Percentiles rank a stretch among this genome's conserved stretches.
These are phyloP conservation scores for Amphibolis antarctica DNA, from an alignment of 106 monocot species.

Conservation along the genomic window DNA sequence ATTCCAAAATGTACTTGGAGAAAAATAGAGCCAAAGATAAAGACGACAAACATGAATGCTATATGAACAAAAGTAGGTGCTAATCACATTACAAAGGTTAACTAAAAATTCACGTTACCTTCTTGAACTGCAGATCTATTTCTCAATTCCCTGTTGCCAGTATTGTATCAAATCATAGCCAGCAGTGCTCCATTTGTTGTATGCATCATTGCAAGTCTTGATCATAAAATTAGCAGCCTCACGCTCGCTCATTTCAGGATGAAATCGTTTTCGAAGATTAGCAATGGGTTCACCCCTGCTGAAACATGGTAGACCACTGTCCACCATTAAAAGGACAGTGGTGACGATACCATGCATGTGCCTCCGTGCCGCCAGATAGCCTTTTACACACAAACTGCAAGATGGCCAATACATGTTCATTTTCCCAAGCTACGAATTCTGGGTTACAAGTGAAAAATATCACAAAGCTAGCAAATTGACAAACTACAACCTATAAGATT, in stretches of 20 bases:
- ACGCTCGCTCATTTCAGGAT: conserved; percentile 93
- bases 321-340: conserved; percentile 82
- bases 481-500: no score
- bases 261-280: conserved; percentile 86
- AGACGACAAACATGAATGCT: not conserved
- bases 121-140: not conserved
- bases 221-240: conserved; percentile 99
- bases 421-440: no score
- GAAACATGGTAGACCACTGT: conserved; percentile 94
- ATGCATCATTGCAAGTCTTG: conserved; percentile 76
- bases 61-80: not conserved
- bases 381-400: conserved; percentile 89
- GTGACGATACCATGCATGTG: conserved; percentile 86
- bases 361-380: conserved; percentile 77
- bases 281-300: conserved; percentile 91
- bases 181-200: conserved; percentile 98
- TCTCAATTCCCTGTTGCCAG: conserved; percentile 64
- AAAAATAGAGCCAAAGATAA: no score
- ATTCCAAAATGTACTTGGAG: no score
- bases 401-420: not conserved
- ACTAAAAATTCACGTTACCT: not conserved
- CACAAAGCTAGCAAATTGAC: no score
- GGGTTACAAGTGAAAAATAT: no score
- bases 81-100: not conserved
- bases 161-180: conserved; percentile 98